phyloP scores from a whole-genome alignment of 2,329 filamentous ascomycete species.

The Calcarisporium arbuscula region DNA sequence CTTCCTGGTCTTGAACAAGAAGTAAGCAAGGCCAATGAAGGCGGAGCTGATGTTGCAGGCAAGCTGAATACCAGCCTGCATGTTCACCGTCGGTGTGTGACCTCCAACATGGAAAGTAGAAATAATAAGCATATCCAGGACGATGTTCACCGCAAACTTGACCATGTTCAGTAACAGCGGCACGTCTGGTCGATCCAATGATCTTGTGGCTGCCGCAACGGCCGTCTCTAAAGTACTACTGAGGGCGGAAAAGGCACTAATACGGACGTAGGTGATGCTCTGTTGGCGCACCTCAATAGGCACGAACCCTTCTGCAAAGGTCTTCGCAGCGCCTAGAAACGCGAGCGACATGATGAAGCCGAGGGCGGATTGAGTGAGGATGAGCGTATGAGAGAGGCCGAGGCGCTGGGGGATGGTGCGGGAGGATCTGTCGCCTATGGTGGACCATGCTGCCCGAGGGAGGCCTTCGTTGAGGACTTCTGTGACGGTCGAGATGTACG shows the following conservation, averaged over 20 bases:
- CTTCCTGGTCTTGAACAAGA: constrained; percentile 36
- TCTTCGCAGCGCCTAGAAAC: constrained; percentile 47
- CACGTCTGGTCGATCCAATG: constrained; percentile 63
- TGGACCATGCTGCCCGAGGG: constrained; percentile 59
- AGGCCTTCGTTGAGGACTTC: constrained; percentile 70
- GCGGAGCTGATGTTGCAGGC: constrained; percentile 53
- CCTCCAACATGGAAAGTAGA: constrained; percentile 56
- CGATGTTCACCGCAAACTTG: constrained; percentile 61
- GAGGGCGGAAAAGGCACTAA: constrained; percentile 56
- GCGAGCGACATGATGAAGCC: constrained; percentile 54
- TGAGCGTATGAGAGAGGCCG: constrained; percentile 54
- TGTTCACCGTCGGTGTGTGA: constrained; percentile 51
- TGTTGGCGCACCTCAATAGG: constrained; percentile 48
- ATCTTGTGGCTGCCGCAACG: constrained; percentile 54
- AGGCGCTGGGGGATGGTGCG: constrained; percentile 45
- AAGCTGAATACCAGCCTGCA: constrained; percentile 58
- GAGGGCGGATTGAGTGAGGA: constrained; percentile 52
- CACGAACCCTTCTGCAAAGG: constrained; percentile 56
- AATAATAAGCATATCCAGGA: constrained; percentile 60
- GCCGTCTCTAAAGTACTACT: constrained; percentile 58
- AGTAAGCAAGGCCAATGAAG: constrained; percentile 52
- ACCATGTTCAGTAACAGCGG: constrained; percentile 58
- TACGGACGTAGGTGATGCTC: constrained; percentile 58
- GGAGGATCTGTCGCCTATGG: constrained; percentile 59
- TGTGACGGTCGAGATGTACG: constrained; percentile 60